phyloP scores from a whole-genome alignment of 2,329 filamentous ascomycete species.

The Blastomyces silverae region DNA sequence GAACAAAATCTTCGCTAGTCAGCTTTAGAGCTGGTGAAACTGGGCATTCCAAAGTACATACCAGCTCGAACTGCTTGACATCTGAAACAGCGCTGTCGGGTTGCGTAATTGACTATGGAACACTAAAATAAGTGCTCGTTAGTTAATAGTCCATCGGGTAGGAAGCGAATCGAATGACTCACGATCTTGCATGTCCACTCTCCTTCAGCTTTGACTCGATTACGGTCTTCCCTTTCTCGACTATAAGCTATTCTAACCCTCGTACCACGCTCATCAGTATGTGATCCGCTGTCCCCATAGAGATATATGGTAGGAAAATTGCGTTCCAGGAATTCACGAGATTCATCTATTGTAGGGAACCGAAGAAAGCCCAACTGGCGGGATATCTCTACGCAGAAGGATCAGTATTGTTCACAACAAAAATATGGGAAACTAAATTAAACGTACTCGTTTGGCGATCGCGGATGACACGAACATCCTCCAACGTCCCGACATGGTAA shows the following conservation, averaged over 20 bases:
- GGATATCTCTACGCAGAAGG: slow-evolving; percentile 42
- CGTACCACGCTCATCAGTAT: slow-evolving; percentile 38
- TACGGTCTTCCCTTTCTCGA: slow-evolving; percentile 48
- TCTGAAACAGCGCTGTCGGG: slow-evolving; percentile 51
- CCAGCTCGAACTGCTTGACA: slow-evolving; percentile 51
- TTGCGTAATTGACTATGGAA: slow-evolving; percentile 51
- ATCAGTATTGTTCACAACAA: slow-evolving; percentile 19
- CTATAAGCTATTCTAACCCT: slow-evolving; percentile 49
- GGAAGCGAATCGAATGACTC: slow-evolving; percentile 18
- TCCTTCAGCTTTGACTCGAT: slow-evolving; percentile 43
- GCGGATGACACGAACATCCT: slow-evolving; percentile 53
- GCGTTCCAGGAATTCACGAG: slow-evolving; percentile 48
- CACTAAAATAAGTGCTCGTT: slow-evolving; percentile 39
- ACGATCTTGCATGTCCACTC: slow-evolving; percentile 54
- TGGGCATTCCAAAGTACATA: slow-evolving; percentile 29
- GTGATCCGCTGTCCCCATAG: slow-evolving; percentile 37
- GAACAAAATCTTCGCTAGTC: slow-evolving; percentile 18
- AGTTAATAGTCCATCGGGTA: background rate
- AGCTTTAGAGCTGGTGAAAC: slow-evolving; percentile 1
- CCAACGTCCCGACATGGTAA: slow-evolving; percentile 48
- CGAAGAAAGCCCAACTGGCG: slow-evolving; percentile 53
- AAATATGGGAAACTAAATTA: slow-evolving; percentile 16
- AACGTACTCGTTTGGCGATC: slow-evolving; percentile 51
- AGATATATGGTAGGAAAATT: slow-evolving; percentile 48
- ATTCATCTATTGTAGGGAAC: slow-evolving; percentile 45